Base-by-base conservation (phyloP, 208 protist genomes). In the Trypanosomatidae sp. region DNA sequence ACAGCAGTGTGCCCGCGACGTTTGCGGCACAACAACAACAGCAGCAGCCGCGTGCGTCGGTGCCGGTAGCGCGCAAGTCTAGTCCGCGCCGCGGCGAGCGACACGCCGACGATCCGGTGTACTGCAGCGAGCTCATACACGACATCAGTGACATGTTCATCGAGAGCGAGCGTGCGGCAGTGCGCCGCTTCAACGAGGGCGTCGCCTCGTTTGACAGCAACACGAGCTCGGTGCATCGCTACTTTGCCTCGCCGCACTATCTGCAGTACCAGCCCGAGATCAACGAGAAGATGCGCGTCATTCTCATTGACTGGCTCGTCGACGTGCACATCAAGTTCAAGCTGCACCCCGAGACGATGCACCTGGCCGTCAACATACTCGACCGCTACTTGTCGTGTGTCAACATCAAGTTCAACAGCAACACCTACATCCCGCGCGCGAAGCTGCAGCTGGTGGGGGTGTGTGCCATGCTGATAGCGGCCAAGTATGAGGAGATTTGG, bases 251-350 rank as follows among this genome's bases (percentile, higher is more conserved):
- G 16, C 74, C 82, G 10, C 60, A 71, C 48, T 92, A 89, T 54
- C 57, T 92, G 18, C 70, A 78, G 51, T 71, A 87, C 50, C 84
- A 92, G 53, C 75, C 84, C 6, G 91, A 98, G 48, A 84, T 99
- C 32, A 98, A 87, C 56, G 79, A 95, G 47, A 96, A 96, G 60
- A 98, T 98, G 96, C 80, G 97, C 30, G 80, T 94, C 44, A 98
- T 98, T 54, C 70, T 99, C 13, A 78, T 99, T 13, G 96, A 99
- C 71, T 99, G 97, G 97, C 86, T 99, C 43, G 81, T 99, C 37
- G 97, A 98, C 43, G 97, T 99, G 8, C 90, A 97, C 50, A 62
- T 96, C 32, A 96, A 98, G 83, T 98, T 98, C 70, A 96, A 97
- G 61, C 79, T 98, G 33, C 64, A 88, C 25, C 66, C 88, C 8